Conservation (phyloP, 768 basidiomycete species). For the Macrocybe gigantea region DNA sequence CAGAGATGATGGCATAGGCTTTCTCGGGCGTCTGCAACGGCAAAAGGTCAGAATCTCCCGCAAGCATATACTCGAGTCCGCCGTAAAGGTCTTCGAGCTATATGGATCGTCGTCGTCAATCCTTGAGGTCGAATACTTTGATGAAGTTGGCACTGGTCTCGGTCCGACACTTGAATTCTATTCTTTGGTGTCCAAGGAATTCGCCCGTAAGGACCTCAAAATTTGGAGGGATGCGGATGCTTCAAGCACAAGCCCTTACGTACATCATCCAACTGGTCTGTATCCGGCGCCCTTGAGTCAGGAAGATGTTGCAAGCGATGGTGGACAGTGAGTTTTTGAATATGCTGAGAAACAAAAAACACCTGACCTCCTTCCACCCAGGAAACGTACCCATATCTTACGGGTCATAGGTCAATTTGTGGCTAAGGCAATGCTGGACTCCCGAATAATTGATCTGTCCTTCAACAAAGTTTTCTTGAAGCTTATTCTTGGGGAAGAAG, state of each 20-base stretch:
- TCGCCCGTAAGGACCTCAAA: constrained; percentile 81
- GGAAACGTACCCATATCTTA: constrained; percentile 82
- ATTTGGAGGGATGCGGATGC: constrained; percentile 89
- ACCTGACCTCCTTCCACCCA: constrained; percentile 19
- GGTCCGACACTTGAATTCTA: constrained; percentile 99
- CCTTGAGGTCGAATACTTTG: constrained; percentile 97
- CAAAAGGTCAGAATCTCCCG: constrained; percentile 97
- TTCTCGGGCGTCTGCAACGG: constrained; percentile 86
- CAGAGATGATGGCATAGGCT: constrained; percentile 87
- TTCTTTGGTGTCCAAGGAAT: constrained; percentile 93
- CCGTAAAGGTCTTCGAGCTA: constrained; percentile 93
- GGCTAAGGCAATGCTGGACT: constrained; percentile 95
- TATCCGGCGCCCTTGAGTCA: constrained; percentile 81
- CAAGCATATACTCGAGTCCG: constrained; percentile 91
- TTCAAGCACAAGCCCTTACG: constrained; percentile 56
- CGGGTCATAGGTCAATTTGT: constrained; percentile 93
- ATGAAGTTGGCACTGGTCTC: constrained; percentile 96
- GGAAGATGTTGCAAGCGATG: constrained; percentile 66
- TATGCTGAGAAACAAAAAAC: background rate
- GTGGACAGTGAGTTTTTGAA: constrained; percentile 55
- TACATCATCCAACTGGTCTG: constrained; percentile 78
- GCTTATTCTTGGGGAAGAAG: constrained; percentile 79
- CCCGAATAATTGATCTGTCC: constrained; percentile 92
- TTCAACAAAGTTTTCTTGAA: constrained; percentile 96
- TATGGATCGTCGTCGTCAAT: constrained; percentile 93